Percentiles rank a stretch among this genome's conserved stretches.
These are phyloP conservation scores for Coemansia guatemalensis DNA, from an alignment of 192 early-diverging fungal genomes.

Conservation along the genomic window DNA sequence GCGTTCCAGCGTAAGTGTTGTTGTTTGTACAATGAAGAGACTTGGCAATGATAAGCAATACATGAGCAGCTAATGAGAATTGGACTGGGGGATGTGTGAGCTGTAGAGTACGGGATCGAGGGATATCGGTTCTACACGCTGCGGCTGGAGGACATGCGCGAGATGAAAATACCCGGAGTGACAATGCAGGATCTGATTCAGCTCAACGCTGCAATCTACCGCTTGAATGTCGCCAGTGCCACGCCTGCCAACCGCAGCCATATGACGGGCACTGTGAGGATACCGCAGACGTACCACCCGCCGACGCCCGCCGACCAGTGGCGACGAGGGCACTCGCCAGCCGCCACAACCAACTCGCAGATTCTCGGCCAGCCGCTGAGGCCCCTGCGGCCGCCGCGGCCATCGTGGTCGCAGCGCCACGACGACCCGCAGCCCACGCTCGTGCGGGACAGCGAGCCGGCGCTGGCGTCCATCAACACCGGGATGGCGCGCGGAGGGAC, in stretches of 20 bases:
- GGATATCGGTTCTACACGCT: conserved; percentile 48
- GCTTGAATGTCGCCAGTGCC: conserved; percentile 36
- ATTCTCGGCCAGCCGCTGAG: conserved; percentile 40
- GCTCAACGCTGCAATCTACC: conserved; percentile 50
- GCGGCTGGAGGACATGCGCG: conserved; percentile 37
- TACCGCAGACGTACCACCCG: conserved; percentile 11
- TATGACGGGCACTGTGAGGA: conserved; percentile 33
- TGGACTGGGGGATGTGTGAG: not conserved
- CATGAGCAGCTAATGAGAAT: not conserved
- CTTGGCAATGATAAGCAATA: too few species aligned
- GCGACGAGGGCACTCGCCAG: conserved; percentile 6
- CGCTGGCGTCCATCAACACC: conserved; percentile 39
- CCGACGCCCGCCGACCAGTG: not conserved
- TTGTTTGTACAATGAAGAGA: too few species aligned
- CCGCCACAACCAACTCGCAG: conserved; percentile 15
- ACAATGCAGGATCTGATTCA: conserved; percentile 49
- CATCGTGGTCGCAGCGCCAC: conserved; percentile 48
- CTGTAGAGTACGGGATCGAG: conserved; percentile 46
- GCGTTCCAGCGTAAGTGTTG: conserved; percentile 49
- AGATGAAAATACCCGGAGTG: conserved; percentile 41
- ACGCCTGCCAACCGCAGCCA: conserved; percentile 37
- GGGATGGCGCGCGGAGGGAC: not conserved
- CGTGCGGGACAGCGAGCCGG: conserved; percentile 4
- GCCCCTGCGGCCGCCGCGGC: conserved; percentile 41
- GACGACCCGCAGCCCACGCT: conserved; percentile 39